Evolutionary conservation across 169 alveolate genomes (phyloP), one percentile per base, ranked within the genome.

Genomic region (Plasmodium gallinaceum): DNA sequence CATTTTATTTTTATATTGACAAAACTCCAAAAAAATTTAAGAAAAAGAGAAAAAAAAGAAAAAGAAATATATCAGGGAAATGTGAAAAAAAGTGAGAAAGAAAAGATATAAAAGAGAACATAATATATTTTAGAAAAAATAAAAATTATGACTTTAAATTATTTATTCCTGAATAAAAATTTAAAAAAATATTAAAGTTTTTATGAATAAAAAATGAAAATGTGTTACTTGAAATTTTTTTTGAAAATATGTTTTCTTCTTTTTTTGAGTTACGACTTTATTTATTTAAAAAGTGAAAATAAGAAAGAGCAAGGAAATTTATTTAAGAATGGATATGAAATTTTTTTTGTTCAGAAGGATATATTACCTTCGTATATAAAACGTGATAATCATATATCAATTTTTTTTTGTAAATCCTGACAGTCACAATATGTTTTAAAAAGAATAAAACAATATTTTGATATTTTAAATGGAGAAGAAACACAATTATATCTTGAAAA

Each of bases 371-470:
- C 88, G 45, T 65, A 64, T 24, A 76, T 76, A 76, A 76, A 76
- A 18, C 60, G 57, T 22, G 57, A 76, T 68, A 76, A 76, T 62
- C 88, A 76, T 5, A 76, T 76, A 51, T 76, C 88, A 18, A 76
- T 76, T 18, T 76, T 57, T 76, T 76, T 76, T 26, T 76, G 88
- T 57, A 76, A 51, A 42, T 76, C 88, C n/a, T 76, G 88, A 76
- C 88, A 76, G 22, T 76, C 88, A 1, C 46, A 76, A n/a, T 64
- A 76, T 76, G 69, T 76, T 48, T 45, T 76, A 76, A 76, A 32
- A 20, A 26, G 69, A 43, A 76, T 76, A 61, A 76, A 76, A 64
- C 39, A 62, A 7, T 76, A 62, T 76, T 76, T 76, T 69, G 88
- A 76, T 57, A 45, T 76, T 7, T 48, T 76, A 12, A 76, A 76